A percentile compares a stretch with the other conserved stretches of the same genome.
Conservation (phyloP, 257 asterid species). For the Voacanga thouarsii region DNA sequence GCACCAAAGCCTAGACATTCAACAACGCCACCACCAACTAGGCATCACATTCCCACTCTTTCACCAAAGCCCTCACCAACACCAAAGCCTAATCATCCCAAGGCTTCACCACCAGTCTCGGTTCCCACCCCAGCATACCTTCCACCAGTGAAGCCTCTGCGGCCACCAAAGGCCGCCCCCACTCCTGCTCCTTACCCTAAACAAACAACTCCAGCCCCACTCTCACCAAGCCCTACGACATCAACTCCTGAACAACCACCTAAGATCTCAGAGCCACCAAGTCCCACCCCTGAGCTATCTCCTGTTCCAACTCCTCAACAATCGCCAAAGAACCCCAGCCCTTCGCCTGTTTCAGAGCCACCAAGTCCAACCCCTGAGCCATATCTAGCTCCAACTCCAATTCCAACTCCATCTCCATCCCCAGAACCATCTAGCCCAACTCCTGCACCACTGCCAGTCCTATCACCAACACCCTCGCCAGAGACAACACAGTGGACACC, state of each 20-base stretch:
- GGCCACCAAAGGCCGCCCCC: slow-evolving; percentile 6
- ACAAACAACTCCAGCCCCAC: background rate
- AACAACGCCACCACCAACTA: slow-evolving; percentile 6
- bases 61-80: background rate
- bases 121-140: background rate
- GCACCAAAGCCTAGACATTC: background rate
- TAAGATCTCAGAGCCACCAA: slow-evolving; percentile 1
- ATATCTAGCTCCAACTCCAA: background rate
- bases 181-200: background rate
- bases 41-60: slow-evolving; percentile 18
- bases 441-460: background rate
- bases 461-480: background rate
- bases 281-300: background rate
- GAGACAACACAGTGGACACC: background rate
- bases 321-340: background rate
- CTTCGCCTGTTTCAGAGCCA: background rate
- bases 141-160: background rate
- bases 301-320: slow-evolving; percentile 11
- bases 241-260: background rate
- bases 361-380: background rate
- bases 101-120: background rate
- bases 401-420: background rate
- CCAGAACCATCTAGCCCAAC: background rate
- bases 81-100: slow-evolving; percentile 3
- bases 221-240: background rate